These are phyloP conservation scores for Fusarium anguioides DNA, from an alignment of 2,329 filamentous ascomycete species.

Conservation along the genomic window DNA sequence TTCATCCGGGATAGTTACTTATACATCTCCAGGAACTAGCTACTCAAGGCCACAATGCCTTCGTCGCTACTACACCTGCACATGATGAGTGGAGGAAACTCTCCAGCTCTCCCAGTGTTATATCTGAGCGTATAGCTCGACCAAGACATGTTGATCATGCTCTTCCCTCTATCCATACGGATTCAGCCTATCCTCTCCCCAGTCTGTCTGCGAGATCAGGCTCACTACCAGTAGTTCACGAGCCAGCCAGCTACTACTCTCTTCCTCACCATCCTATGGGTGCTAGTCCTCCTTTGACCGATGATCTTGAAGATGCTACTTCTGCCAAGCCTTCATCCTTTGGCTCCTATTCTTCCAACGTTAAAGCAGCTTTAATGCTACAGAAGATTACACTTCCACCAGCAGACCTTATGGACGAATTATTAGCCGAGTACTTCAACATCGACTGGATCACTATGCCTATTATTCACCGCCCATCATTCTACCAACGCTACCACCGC, in stretches of 20 bases:
- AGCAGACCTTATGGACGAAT: constrained; percentile 43
- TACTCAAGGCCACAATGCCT: constrained; percentile 25
- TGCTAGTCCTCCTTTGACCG: constrained; percentile 43
- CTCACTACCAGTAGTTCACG: constrained; percentile 31
- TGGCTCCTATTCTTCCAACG: constrained; percentile 46
- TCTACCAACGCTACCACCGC: constrained; percentile 43
- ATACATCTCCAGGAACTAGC: constrained; percentile 28
- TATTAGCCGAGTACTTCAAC: constrained; percentile 42
- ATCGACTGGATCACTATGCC: constrained; percentile 44
- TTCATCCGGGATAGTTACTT: background rate
- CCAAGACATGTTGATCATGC: constrained; percentile 31
- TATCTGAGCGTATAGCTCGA: constrained; percentile 31
- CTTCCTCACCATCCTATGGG: constrained; percentile 37
- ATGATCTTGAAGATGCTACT: constrained; percentile 42
- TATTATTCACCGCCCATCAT: constrained; percentile 40
- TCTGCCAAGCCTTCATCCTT: constrained; percentile 40
- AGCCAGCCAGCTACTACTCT: constrained; percentile 34
- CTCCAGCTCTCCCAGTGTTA: constrained; percentile 31
- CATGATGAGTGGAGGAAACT: constrained; percentile 42
- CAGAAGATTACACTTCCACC: constrained; percentile 44
- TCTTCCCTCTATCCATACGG: constrained; percentile 38
- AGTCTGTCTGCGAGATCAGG: constrained; percentile 25
- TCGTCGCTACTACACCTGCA: constrained; percentile 31
- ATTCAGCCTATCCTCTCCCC: constrained; percentile 29
- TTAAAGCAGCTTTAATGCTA: constrained; percentile 43